Base-by-base conservation (phyloP, 2,329 filamentous ascomycete genomes). In the Alternaria dauci region DNA sequence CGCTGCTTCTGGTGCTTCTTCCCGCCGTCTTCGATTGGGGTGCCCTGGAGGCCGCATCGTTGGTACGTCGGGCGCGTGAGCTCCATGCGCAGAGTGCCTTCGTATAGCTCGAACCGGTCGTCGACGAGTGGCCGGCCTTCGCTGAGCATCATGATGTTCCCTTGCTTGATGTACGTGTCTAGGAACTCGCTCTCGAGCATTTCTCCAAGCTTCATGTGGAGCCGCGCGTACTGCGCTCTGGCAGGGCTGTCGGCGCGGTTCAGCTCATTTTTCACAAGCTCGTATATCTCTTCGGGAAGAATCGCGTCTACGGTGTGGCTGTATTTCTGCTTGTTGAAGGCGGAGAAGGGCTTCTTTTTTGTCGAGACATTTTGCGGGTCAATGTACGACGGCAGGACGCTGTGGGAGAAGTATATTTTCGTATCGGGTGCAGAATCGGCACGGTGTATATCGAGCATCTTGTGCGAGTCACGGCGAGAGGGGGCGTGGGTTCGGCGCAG, bases 51-150 rank as follows among this genome's bases (percentile, higher is more conserved):
- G 0, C 95, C 95, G 47, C 90, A 89, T 48, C 89, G 86, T 77
- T 98, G 93, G 77, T 94, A 97, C 0, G 87, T 88, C 55, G 93
- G 88, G 68, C 90, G 93, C 65, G 93, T 90, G 26, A 98, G 83
- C 69, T 92, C 91, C 69, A 99, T 84, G 4, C 85, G 87, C 34
- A 99, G 82, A 0, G 86, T 80, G 0, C 92, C 92, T 67, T 92
- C 86, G 58, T 81, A 84, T 1, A 98, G 80, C 0, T 86, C 86
- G 74, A 92, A 94, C 3, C 90, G 83, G 68, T 91, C 91, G 71
- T 94, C 90, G 2, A 89, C 84, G 2, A 88, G 89, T 8, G 85
- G 81, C 32, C 86, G 85, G 12, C 93, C 93, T 76, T 94, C 87
- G 0, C 94, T 97, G 2, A 97, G 84, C 90, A 98, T 92, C 68